Conservation (phyloP, 192 early-diverging fungal genomes). For the Backusella sp. region DNA sequence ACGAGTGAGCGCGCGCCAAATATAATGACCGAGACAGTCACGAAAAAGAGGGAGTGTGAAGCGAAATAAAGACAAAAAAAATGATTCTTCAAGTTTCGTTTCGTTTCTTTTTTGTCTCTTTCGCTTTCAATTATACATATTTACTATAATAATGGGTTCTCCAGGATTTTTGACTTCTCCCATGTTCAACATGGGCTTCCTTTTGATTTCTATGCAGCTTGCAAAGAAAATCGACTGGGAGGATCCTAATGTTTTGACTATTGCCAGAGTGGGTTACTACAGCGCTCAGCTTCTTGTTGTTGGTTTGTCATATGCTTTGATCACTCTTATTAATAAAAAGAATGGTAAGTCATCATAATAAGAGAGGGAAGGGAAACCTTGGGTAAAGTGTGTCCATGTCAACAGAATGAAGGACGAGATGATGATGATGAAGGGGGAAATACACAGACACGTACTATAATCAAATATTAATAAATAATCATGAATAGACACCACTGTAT, state of each 20-base stretch:
- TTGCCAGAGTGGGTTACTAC: slow-evolving; percentile 60
- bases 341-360: slow-evolving; percentile 57
- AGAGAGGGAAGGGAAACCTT: too few species aligned
- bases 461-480: background rate
- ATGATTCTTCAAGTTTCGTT: background rate
- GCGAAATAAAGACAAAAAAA: background rate
- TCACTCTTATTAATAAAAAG: slow-evolving; percentile 55
- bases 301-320: slow-evolving; percentile 39
- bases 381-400: background rate
- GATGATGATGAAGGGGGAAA: background rate
- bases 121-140: background rate
- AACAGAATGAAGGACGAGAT: background rate
- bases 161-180: slow-evolving; percentile 33
- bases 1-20: background rate
- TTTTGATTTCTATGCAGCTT: slow-evolving; percentile 68
- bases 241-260: slow-evolving; percentile 55
- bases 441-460: too few species aligned
- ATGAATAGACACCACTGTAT: slow-evolving; percentile 65
- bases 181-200: slow-evolving; percentile 58
- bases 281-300: slow-evolving; percentile 58
- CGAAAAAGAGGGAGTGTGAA: background rate
- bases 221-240: slow-evolving; percentile 72
- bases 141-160: slow-evolving; percentile 28
- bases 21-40: background rate
- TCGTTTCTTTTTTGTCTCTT: background rate